These are phyloP conservation scores for Oenanthe sinensis DNA, from an alignment of 129 eudicot species.

Conservation along the genomic window DNA sequence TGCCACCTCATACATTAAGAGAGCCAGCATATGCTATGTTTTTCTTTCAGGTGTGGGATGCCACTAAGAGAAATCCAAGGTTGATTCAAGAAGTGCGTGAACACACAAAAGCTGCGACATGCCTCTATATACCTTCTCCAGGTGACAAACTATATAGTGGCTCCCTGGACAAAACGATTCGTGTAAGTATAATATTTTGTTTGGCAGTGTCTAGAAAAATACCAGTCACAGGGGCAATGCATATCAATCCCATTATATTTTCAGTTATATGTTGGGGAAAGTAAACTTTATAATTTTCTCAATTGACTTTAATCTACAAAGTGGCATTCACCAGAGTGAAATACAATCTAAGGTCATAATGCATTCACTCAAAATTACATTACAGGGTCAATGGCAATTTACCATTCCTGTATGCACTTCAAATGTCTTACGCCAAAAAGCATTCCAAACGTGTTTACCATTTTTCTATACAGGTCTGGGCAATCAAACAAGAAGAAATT, in stretches of 20 bases:
- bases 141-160: conserved; percentile 65
- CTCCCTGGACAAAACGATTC: conserved; percentile 73
- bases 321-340: background rate
- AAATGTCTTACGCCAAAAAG: background rate
- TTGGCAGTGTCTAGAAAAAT: background rate
- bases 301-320: background rate
- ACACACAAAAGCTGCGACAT: conserved; percentile 64
- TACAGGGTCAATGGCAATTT: background rate
- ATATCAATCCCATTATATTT: background rate
- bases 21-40: background rate
- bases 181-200: conserved; percentile 28
- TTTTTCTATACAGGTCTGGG: conserved; percentile 45
- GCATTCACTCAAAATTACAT: background rate
- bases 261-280: background rate
- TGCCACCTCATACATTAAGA: background rate
- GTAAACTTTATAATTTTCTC: background rate
- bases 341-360: background rate
- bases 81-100: conserved; percentile 70
- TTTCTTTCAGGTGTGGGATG: conserved; percentile 61
- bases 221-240: background rate
- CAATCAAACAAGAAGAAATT: conserved; percentile 60
- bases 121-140: conserved; percentile 50
- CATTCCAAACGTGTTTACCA: background rate
- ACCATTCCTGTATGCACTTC: background rate
- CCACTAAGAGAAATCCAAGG: conserved; percentile 40